A percentile compares a stretch with the other conserved stretches of the same genome.
Conservation (phyloP, 2,329 filamentous ascomycete genomes). For the Ophiocordyceps australis region DNA sequence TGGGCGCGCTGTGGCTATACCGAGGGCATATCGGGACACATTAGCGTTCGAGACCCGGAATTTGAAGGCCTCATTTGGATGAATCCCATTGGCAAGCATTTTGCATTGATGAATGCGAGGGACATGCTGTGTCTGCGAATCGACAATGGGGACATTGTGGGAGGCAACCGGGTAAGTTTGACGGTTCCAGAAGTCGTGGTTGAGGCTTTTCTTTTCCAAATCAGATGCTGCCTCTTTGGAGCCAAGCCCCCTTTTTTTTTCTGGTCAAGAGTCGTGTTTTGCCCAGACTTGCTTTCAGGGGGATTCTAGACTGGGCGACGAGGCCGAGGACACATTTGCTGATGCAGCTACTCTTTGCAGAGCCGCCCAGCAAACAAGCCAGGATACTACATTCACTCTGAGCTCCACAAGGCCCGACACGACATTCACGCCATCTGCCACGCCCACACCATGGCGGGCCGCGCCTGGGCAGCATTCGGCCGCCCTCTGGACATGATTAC, state of each 20-base stretch:
- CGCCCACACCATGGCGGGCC: constrained; percentile 45
- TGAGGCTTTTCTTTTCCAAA: no score
- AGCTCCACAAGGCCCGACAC: constrained; percentile 45
- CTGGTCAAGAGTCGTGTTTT: no score
- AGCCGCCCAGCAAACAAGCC: constrained; percentile 44
- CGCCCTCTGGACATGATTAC: constrained; percentile 52
- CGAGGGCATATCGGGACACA: constrained; percentile 29
- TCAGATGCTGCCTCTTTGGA: not conserved
- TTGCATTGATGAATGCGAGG: constrained; percentile 43
- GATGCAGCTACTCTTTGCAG: constrained; percentile 2
- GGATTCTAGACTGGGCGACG: no score
- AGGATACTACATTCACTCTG: constrained; percentile 52
- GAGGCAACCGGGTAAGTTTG: constrained; percentile 31
- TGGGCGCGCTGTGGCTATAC: constrained; percentile 12
- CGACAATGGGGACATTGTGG: constrained; percentile 37
- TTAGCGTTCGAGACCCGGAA: constrained; percentile 48
- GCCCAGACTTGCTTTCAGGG: no score
- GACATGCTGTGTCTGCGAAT: constrained; percentile 51
- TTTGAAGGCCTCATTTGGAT: constrained; percentile 48
- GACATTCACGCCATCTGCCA: constrained; percentile 52
- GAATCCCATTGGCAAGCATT: constrained; percentile 49
- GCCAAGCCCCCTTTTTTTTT: no score
- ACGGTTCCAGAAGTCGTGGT: no score
- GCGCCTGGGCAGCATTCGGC: constrained; percentile 50
- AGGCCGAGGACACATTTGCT: no score